Percentiles rank a stretch among this genome's conserved stretches.
phyloP scores from a whole-genome alignment of 495 filamentous ascomycete species.

The Xylaria castorea region DNA sequence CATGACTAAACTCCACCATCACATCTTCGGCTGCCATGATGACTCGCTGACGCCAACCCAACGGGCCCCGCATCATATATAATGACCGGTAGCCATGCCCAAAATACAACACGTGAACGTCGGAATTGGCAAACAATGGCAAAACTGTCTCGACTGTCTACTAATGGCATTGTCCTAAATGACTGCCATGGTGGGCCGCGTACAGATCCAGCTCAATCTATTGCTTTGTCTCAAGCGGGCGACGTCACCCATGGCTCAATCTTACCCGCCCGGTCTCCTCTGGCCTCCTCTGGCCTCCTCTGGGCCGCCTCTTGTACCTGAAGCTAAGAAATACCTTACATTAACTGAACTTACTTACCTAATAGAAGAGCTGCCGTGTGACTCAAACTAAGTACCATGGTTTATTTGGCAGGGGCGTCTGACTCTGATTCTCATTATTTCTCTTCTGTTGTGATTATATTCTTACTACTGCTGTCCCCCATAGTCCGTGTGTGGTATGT shows the following conservation, averaged over 20 bases:
- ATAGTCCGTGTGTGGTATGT: neutral
- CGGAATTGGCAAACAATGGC: constrained; percentile 11
- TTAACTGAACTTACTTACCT: neutral
- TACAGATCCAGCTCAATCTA: neutral
- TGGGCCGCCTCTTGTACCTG: constrained; percentile 15
- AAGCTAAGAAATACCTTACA: constrained; percentile 4
- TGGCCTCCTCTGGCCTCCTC: neutral
- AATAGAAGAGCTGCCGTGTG: neutral
- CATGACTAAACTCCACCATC: neutral
- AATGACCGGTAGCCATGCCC: constrained; percentile 9
- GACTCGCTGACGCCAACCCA: constrained; percentile 15
- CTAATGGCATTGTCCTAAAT: neutral
- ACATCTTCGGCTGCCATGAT: constrained; percentile 9
- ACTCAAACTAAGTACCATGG: constrained; percentile 4
- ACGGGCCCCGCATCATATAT: neutral
- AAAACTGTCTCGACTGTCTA: neutral
- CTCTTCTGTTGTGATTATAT: neutral
- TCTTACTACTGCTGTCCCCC: neutral
- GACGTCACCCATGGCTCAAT: constrained; percentile 16
- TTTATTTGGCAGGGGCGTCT: neutral
- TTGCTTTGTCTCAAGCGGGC: constrained; percentile 1
- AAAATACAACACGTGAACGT: constrained; percentile 8
- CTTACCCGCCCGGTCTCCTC: neutral
- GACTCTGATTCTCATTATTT: neutral
- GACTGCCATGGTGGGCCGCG: neutral